Conservation (phyloP, 2,329 filamentous ascomycete genomes). For the Arthrinium puccinioides region DNA sequence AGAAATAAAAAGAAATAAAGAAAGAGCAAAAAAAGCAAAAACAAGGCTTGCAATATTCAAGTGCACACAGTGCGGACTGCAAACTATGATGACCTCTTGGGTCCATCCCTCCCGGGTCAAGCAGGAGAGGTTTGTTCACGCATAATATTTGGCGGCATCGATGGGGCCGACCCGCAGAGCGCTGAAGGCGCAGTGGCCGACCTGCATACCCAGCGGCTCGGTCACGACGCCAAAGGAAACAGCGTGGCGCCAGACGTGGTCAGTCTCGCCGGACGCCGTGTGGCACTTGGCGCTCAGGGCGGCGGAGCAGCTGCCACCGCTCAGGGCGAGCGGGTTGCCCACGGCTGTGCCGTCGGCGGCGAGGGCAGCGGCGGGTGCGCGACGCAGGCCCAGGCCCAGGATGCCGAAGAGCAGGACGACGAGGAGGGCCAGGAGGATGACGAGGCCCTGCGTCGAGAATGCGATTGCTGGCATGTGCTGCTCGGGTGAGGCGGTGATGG, state of each 20-base stretch:
- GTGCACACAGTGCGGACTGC: too few relatives aligned
- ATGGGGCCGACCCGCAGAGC: conserved; percentile 24
- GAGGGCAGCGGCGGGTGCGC: conserved; percentile 27
- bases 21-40: too few relatives aligned
- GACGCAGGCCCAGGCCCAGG: conserved; percentile 30
- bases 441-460: conserved; percentile 34
- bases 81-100: too few relatives aligned
- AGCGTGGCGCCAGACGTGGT: conserved; percentile 24
- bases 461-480: conserved; percentile 26
- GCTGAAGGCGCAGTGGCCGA: conserved; percentile 38
- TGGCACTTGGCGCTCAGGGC: conserved; percentile 45
- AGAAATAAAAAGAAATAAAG: too few relatives aligned
- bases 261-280: conserved; percentile 19
- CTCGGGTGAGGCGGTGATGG: conserved; percentile 10
- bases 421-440: conserved; percentile 33
- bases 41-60: too few relatives aligned
- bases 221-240: conserved; percentile 40
- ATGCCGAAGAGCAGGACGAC: conserved; percentile 24
- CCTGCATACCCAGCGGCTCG: conserved; percentile 27
- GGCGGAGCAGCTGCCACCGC: conserved; percentile 41
- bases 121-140: too few relatives aligned
- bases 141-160: conserved; percentile 30
- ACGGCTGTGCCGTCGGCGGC: conserved; percentile 23
- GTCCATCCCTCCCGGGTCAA: too few relatives aligned
- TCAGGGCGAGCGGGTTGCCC: conserved; percentile 42